Base-by-base conservation (phyloP, 176 grass and related monocot species). In the Oryza glumipatula region DNA sequence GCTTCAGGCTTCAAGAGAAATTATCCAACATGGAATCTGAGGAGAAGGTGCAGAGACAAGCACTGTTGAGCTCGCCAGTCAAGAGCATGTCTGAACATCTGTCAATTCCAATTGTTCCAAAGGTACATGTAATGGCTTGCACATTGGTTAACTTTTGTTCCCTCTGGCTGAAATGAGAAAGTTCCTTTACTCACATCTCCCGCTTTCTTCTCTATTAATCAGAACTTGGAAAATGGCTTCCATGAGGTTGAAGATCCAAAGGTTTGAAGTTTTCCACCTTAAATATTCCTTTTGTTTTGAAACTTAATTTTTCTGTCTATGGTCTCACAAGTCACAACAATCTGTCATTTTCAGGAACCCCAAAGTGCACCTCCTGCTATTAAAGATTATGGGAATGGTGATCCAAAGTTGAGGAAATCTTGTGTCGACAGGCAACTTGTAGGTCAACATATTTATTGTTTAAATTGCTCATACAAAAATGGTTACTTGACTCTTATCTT, bases 31-130 rank as follows among this genome's bases (percentile, higher is more conserved):
- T 95, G 90, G 93, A 96, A 74, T 94, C 93, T 45, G 93, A 99
- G 46, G 92, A 94, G 80, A 92, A 99, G 83, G 88, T 96, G 74
- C 91, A 94, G 76, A 88, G 96, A 70, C 96, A 94, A 90, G 81
- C 90, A 0, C 67, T 96, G 28, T 63, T 98, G 76, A 83, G 88
- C 91, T 89, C 94, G 6, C 82, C 91, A 26, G 88, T 91, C 30
- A 96, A 88, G 83, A 95, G 91, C 89, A 98, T 99, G 91, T 96
- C 89, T 73, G 93, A 99, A 78, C 96, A 98, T 94, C 86, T 98
- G 81, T 92, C 91, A 38, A 98, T 94, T 94, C 93, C 96, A 61
- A 85, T 91, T 74, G 89, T 81, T 90, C 89, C 88, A 74, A 90
- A 95, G 74, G 82, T 86, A 83, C 82, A 79, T 80, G 22, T 80